These are phyloP conservation scores for Verruconis gallopava DNA, from an alignment of 2,329 filamentous ascomycete species.

Conservation along the genomic window DNA sequence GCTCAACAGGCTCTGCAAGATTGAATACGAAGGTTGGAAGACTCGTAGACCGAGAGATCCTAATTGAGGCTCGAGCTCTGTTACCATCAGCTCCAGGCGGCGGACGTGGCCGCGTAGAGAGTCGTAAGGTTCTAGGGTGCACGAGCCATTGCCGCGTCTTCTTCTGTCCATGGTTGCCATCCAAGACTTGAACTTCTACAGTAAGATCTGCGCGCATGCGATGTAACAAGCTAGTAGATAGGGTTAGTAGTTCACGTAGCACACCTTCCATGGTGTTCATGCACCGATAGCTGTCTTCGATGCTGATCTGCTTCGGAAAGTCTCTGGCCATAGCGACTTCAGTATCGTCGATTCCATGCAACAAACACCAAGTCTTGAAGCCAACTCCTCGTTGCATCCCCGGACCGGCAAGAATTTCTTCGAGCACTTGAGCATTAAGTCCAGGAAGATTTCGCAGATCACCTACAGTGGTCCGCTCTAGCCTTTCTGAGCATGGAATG, in stretches of 20 bases:
- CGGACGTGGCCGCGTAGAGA: conserved; percentile 58
- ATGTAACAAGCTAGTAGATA: conserved; percentile 58
- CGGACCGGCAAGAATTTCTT: conserved; percentile 55
- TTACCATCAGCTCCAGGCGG: conserved; percentile 38
- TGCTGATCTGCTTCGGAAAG: conserved; percentile 78
- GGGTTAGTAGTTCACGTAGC: conserved; percentile 50
- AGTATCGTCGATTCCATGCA: conserved; percentile 67
- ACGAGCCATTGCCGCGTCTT: conserved; percentile 50
- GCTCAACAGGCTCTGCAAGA: conserved; percentile 43
- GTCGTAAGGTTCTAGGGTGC: conserved; percentile 65
- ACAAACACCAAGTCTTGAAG: conserved; percentile 56
- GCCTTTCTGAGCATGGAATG: not conserved
- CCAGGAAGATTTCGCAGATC: conserved; percentile 50
- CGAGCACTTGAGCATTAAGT: conserved; percentile 52
- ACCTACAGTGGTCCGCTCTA: conserved; percentile 43
- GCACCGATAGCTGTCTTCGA: conserved; percentile 75
- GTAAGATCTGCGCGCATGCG: conserved; percentile 70
- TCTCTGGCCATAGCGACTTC: conserved; percentile 60
- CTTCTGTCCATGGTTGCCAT: not conserved
- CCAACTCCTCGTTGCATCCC: conserved; percentile 53
- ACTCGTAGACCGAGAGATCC: conserved; percentile 62
- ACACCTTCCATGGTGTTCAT: conserved; percentile 54
- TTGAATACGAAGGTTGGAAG: conserved; percentile 64
- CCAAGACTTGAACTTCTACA: conserved; percentile 31
- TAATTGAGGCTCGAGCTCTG: conserved; percentile 47